Evolutionary conservation across 441 rosid species (phyloP), one percentile per base, ranked within the genome.

Genomic region (Jatropha multifida): DNA sequence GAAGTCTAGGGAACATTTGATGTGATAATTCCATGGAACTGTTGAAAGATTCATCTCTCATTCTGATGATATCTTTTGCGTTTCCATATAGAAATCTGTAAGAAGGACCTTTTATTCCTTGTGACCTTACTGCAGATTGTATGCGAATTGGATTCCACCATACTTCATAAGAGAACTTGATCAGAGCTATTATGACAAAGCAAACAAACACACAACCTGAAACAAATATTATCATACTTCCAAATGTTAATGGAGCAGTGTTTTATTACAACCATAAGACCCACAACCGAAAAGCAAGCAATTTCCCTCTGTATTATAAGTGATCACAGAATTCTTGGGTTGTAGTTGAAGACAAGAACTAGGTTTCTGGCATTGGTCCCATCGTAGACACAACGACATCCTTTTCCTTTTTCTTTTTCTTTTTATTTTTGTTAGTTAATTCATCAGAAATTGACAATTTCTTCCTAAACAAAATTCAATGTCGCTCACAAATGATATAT

Each of bases 61-160:
- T 75, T 65, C 37, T 51, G 11, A 65, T 15, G 2, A 82, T 73
- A 59, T 83, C 81, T 56, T 74, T 74, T 70, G 81, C 65, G 77
- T 61, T 83, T 8, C 90, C 90, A 63, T 79, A 51, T 14, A 80
- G 4, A 74, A 87, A 79, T 60, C 51, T 83, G 78, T 77, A 77
- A 46, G 84, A 42, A 65, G 84, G 90, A 26, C 88, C 87, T 74
- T 46, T 70, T 27, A 85, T 74, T 55, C 87, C 86, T 54, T 74
- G 86, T 44, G 76, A 42, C 7, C 69, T 78, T 74, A 82, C 72
- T 51, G 56, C 18, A 40, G 74, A 51, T 56, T 75, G 82, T 44
- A 77, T 9, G 14, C 65, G 76, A 23, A 71, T 55, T 5, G 87
- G 85, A 7, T 58, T 79, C 80, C 76, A 77, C 84, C 85, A 84